Evolutionary conservation across 495 filamentous ascomycete species (phyloP), one percentile per base, ranked within the genome.

Genomic region (Aspergillus avenaceus): DNA sequence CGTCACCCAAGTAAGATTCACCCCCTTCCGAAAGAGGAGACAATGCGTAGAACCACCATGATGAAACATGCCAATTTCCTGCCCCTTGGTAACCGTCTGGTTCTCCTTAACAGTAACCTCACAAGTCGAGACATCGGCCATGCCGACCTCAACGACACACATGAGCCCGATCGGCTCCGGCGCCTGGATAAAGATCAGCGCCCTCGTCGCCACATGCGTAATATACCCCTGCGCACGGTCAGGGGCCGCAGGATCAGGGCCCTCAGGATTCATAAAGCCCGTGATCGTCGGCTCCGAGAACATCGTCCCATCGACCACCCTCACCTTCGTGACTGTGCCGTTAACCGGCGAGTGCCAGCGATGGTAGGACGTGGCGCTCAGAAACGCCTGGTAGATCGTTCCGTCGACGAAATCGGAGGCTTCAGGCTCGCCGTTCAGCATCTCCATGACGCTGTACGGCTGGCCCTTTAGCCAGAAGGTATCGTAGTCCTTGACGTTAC

Each of bases 11-110:
- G n/a, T 36, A 8, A 36, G 32, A 28, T 48, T 14, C 2, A 40
- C 22, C 2, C 4, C 19, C 2, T 16, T 22, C 14, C 38, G 13
- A 29, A 86, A 85, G 3, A 86, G 52, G 58, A 86, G 47, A 45
- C 77, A 82, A 49, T 84, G 72, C 13, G 74, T 78, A 8, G 71
- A 77, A 4, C 84, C 84, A 7, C 84, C 84, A 61, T 80, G 84
- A 58, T 85, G 83, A 59, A 86, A 86, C 79, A 81, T 83, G 14
- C 82, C 83, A 24, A 79, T 61, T 60, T 84, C 66, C 1, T 85
- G 75, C 8, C 82, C 83, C 60, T 83, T 84, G 9, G 56, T 62
- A 8, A 86, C 59, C 24, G 70, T 62, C 59, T 85, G 71, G 2
- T 81, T 83, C 44, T 77, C 71, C 40, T 64, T 62, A 0, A 84